phyloP scores from a whole-genome alignment of 192 early-diverging fungal species.

The Backusella macrospora region DNA sequence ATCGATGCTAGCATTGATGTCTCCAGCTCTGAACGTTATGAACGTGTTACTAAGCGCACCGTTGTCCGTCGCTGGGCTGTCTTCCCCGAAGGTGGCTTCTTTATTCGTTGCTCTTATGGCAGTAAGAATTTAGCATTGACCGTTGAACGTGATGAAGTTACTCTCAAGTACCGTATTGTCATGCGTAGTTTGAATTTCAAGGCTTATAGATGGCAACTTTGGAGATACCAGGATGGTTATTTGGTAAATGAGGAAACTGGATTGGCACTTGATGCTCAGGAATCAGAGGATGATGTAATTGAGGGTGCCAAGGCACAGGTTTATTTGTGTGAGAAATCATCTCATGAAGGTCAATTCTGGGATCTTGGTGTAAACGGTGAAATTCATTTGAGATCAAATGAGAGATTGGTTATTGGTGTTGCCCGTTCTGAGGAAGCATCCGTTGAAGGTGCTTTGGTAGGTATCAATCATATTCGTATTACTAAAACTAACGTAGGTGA shows the following conservation, averaged over 20 bases:
- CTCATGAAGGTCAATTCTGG: constrained; percentile 27
- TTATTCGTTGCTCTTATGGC: constrained; percentile 28
- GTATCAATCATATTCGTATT: constrained; percentile 22
- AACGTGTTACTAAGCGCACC: constrained; percentile 23
- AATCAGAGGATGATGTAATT: constrained; percentile 2
- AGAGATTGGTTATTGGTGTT: constrained; percentile 21
- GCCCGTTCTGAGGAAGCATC: background rate
- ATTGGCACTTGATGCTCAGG: constrained; percentile 22
- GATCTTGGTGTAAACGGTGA: constrained; percentile 31
- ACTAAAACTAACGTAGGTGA: constrained; percentile 11
- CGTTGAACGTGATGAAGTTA: constrained; percentile 20
- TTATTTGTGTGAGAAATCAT: constrained; percentile 13
- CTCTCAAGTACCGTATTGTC: constrained; percentile 10
- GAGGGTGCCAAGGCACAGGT: constrained; percentile 22
- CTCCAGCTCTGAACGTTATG: constrained; percentile 21
- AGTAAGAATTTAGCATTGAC: constrained; percentile 29
- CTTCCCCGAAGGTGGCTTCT: constrained; percentile 36
- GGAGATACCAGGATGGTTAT: constrained; percentile 32
- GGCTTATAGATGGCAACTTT: constrained; percentile 35
- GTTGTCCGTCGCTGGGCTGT: constrained; percentile 35
- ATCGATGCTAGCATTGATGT: background rate
- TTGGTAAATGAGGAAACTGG: constrained; percentile 32
- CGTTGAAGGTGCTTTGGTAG: constrained; percentile 25
- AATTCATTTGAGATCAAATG: constrained; percentile 30
- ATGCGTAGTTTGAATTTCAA: constrained; percentile 28